Evolutionary conservation across 2,329 filamentous ascomycete species (phyloP).

Genomic region (Penicillium sp.): DNA sequence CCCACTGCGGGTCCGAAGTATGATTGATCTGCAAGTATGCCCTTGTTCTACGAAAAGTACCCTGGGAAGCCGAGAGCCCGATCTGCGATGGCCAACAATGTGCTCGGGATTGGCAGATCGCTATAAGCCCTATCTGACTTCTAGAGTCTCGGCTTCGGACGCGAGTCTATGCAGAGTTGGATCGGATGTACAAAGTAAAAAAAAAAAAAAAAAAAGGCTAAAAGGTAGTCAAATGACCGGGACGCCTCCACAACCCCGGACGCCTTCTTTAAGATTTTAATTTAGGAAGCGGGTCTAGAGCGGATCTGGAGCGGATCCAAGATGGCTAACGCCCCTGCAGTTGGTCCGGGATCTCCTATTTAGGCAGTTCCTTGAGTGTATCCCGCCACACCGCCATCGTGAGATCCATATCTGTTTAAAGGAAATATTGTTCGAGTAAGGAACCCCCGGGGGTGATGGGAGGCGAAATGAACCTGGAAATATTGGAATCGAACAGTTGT

Average conservation of each 20-base stretch:
- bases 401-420: not conserved
- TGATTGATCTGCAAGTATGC: constrained; percentile 12
- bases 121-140: not conserved
- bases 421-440: not conserved
- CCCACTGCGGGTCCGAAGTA: constrained; percentile 12
- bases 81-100: not conserved
- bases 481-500: not conserved
- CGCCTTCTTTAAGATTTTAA: not conserved
- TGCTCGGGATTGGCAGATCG: not conserved
- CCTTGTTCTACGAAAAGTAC: constrained; percentile 4
- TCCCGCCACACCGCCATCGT: constrained; percentile 6
- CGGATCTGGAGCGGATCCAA: not conserved
- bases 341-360: constrained; percentile 17
- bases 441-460: not conserved
- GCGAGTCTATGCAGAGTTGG: not conserved
- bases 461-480: not conserved
- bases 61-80: not conserved
- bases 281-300: not conserved
- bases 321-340: constrained; percentile 2
- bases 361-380: constrained; percentile 9
- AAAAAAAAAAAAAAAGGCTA: constrained; percentile 6
- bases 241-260: not conserved
- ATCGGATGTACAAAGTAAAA: not conserved
- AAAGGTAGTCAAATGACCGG: constrained; percentile 12
- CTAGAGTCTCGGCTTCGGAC: not conserved